phyloP scores from a whole-genome alignment of 208 protist genomes.

The Zelonia costaricensis region DNA sequence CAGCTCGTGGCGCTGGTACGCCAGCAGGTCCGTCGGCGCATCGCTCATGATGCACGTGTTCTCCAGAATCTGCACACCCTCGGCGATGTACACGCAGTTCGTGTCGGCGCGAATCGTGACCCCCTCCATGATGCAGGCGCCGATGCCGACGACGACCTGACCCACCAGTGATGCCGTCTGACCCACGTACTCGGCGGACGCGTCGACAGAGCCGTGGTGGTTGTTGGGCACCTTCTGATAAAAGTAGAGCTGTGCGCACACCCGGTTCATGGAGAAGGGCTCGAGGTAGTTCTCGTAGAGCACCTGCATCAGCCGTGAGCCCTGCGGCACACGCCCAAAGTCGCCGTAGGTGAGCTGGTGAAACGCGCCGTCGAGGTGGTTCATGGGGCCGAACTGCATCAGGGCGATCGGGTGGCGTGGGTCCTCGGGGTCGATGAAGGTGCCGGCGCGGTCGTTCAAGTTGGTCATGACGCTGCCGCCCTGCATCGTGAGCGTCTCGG shows the following conservation, averaged over 20 bases:
- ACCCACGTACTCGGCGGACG: conserved; percentile 81
- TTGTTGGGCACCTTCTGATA: conserved; percentile 91
- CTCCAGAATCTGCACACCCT: conserved; percentile 87
- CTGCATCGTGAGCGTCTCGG: conserved; percentile 76
- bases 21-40: conserved; percentile 74
- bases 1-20: conserved; percentile 82
- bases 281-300: conserved; percentile 91
- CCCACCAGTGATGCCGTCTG: conserved; percentile 82
- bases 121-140: conserved; percentile 85
- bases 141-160: conserved; percentile 75
- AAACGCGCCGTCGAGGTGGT: conserved; percentile 64
- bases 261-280: conserved; percentile 87
- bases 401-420: conserved; percentile 72
- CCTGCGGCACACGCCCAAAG: conserved; percentile 55
- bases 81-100: conserved; percentile 86
- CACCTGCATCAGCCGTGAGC: conserved; percentile 83
- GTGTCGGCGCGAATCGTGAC: conserved; percentile 84
- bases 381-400: conserved; percentile 69
- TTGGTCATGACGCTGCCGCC: conserved; percentile 74
- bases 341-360: conserved; percentile 68
- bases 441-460: conserved; percentile 78
- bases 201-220: conserved; percentile 80
- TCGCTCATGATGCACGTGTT: conserved; percentile 90
- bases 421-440: conserved; percentile 82
- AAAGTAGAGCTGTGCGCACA: conserved; percentile 84